Conservation (phyloP, 805 yeast genomes). For the Scheffersomyces lignosus region DNA sequence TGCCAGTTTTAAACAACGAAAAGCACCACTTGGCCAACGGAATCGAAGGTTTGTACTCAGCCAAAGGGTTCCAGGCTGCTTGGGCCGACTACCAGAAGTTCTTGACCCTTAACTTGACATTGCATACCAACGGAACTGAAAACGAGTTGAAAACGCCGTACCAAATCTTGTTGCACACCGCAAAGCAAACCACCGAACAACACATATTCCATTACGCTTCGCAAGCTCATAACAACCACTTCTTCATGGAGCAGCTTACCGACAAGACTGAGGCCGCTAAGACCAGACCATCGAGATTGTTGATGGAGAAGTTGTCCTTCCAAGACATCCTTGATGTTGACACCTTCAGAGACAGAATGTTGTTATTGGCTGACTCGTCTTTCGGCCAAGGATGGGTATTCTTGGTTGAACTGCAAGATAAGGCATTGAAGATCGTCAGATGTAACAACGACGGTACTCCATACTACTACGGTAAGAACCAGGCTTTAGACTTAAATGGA, state of each 20-base stretch:
- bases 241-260: constrained; percentile 69
- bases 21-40: constrained; percentile 46
- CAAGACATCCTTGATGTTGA: constrained; percentile 43
- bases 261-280: constrained; percentile 29
- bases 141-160: constrained; percentile 76
- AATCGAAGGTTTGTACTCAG: constrained; percentile 62
- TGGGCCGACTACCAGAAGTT: constrained; percentile 82
- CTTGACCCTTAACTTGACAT: constrained; percentile 58
- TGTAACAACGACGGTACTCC: constrained; percentile 80
- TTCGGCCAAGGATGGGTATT: constrained; percentile 78
- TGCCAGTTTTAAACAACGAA: constrained; percentile 54
- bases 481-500: constrained; percentile 73
- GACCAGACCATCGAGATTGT: constrained; percentile 38
- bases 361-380: constrained; percentile 50
- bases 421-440: constrained; percentile 52
- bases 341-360: constrained; percentile 49
- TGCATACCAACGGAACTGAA: constrained; percentile 74
- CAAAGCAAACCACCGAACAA: constrained; percentile 64
- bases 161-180: constrained; percentile 65
- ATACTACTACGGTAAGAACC: constrained; percentile 66
- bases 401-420: constrained; percentile 64
- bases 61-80: constrained; percentile 65
- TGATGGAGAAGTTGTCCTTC: constrained; percentile 38
- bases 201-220: constrained; percentile 85
- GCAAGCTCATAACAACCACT: constrained; percentile 88